Percentiles rank a stretch among this genome's conserved stretches.
Evolutionary conservation across 139 green algal species (phyloP).

Genomic region (Nannochloris sp.): DNA sequence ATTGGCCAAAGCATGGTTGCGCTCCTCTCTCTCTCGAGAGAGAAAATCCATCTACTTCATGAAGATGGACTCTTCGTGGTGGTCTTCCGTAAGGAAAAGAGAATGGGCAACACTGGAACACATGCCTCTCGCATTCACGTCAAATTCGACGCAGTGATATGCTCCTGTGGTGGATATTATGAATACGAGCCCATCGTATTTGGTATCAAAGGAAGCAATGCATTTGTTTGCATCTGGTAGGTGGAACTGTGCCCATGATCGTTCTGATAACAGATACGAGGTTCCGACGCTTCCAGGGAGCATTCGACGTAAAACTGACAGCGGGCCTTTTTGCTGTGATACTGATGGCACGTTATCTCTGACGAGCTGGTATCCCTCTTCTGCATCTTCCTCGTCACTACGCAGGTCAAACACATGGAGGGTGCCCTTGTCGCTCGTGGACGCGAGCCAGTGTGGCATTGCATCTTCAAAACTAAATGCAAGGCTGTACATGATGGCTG

Average conservation of each 20-base stretch:
- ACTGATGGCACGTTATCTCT: not conserved
- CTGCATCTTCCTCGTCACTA: not conserved
- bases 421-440: slow-evolving; percentile 85
- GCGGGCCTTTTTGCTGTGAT: not conserved
- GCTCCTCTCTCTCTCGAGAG: too few species aligned
- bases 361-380: not conserved
- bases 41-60: too few species aligned
- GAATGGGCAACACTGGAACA: slow-evolving; percentile 41
- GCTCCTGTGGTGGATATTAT: slow-evolving; percentile 37
- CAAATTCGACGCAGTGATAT: slow-evolving; percentile 57
- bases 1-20: too few species aligned
- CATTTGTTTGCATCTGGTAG: slow-evolving; percentile 31
- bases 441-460: slow-evolving; percentile 66
- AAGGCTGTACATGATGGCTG: slow-evolving; percentile 75
- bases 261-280: slow-evolving; percentile 76
- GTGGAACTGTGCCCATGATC: slow-evolving; percentile 77
- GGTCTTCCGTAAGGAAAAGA: slow-evolving; percentile 12
- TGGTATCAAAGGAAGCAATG: slow-evolving; percentile 56
- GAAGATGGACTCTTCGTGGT: too few species aligned
- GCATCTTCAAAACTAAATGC: slow-evolving; percentile 51
- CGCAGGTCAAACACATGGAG: slow-evolving; percentile 49
- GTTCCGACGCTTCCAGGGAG: slow-evolving; percentile 15
- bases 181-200: slow-evolving; percentile 41
- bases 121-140: slow-evolving; percentile 48
- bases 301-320: slow-evolving; percentile 11